These are phyloP conservation scores for Hypoxylon perforatum DNA, from an alignment of 495 filamentous ascomycete species.

Conservation along the genomic window DNA sequence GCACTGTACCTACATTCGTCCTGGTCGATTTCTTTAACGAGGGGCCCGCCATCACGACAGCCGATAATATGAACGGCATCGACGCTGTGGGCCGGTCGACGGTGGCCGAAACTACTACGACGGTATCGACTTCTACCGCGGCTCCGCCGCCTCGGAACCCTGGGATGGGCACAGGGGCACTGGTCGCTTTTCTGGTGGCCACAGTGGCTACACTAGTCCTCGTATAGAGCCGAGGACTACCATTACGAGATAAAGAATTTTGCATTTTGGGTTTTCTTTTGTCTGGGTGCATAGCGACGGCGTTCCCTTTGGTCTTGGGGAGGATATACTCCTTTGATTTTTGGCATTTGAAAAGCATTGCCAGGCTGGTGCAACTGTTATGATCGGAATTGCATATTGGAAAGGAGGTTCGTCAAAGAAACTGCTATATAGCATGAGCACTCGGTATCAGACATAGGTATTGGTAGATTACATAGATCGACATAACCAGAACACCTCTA, in stretches of 20 bases:
- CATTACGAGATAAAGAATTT: not conserved
- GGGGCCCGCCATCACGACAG: slow-evolving; percentile 67
- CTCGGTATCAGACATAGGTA: too few relatives aligned
- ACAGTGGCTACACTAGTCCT: slow-evolving; percentile 43
- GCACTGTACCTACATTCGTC: slow-evolving; percentile 66
- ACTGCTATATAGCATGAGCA: too few relatives aligned
- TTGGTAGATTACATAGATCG: too few relatives aligned
- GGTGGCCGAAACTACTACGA: slow-evolving; percentile 3
- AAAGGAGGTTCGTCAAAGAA: too few relatives aligned
- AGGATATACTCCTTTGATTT: not conserved
- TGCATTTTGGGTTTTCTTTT: slow-evolving; percentile 23
- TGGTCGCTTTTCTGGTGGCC: slow-evolving; percentile 47
- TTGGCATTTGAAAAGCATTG: not conserved
- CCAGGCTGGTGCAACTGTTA: not conserved
- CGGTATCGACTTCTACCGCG: slow-evolving; percentile 23
- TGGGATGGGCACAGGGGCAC: slow-evolving; percentile 36
- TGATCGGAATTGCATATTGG: not conserved
- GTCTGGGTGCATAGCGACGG: slow-evolving; percentile 45
- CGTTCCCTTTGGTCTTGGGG: slow-evolving; percentile 31
- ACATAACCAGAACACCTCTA: too few relatives aligned
- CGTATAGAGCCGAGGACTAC: slow-evolving; percentile 15
- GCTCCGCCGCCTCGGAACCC: slow-evolving; percentile 11
- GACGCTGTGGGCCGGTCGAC: slow-evolving; percentile 48
- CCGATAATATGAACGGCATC: slow-evolving; percentile 69
- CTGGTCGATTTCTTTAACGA: slow-evolving; percentile 76